These are phyloP conservation scores for Agapanthus africanus DNA, from an alignment of 106 monocot species.

Conservation along the genomic window DNA sequence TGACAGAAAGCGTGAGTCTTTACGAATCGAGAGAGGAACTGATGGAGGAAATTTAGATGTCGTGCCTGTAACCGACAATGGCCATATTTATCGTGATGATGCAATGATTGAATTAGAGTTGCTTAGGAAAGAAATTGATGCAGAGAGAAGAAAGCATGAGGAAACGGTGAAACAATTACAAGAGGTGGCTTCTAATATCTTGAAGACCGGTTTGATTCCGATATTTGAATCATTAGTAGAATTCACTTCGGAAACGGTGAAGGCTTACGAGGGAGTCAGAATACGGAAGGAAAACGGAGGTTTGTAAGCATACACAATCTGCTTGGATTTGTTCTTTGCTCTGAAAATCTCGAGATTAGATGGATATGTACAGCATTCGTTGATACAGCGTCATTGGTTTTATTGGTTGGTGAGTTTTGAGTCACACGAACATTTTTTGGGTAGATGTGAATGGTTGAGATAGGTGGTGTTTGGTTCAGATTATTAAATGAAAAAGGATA, in stretches of 20 bases:
- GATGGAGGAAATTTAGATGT: slow-evolving; percentile 13
- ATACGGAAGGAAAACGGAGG: slow-evolving; percentile 14
- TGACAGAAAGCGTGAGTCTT: slow-evolving; percentile 21
- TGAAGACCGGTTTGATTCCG: slow-evolving; percentile 45
- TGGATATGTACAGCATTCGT: too few relatives aligned
- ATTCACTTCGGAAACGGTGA: slow-evolving; percentile 35
- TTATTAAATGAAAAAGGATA: too few relatives aligned
- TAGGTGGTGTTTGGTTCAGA: too few relatives aligned
- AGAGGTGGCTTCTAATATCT: slow-evolving; percentile 26
- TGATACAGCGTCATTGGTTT: too few relatives aligned
- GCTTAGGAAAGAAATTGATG: slow-evolving; percentile 53
- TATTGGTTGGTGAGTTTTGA: too few relatives aligned
- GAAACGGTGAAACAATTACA: slow-evolving; percentile 38
- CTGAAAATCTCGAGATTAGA: too few relatives aligned
- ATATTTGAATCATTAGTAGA: slow-evolving; percentile 51
- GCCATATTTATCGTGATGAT: background rate
- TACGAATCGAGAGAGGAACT: slow-evolving; percentile 26
- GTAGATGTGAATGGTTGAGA: too few relatives aligned
- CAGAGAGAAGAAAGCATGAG: slow-evolving; percentile 45
- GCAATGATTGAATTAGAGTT: slow-evolving; percentile 21
- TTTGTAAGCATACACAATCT: too few relatives aligned
- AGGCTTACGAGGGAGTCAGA: slow-evolving; percentile 53
- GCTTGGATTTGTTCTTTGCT: too few relatives aligned
- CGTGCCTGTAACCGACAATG: too few relatives aligned
- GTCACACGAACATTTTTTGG: too few relatives aligned